phyloP scores from a whole-genome alignment of 768 basidiomycete genomes.

The Amanita subjunquillea region DNA sequence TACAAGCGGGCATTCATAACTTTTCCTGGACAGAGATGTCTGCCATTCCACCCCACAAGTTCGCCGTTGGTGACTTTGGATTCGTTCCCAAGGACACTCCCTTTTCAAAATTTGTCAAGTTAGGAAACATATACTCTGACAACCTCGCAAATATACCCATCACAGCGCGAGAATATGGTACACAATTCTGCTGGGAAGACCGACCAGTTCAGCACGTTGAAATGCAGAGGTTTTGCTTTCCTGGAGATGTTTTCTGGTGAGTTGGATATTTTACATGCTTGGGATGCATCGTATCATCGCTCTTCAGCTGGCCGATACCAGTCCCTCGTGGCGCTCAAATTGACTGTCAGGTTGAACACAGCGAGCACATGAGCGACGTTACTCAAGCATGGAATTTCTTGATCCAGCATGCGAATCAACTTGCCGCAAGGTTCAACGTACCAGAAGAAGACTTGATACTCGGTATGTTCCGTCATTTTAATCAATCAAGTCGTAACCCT shows the following conservation, averaged over 20 bases:
- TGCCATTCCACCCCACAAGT: conserved; percentile 27
- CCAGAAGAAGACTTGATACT: conserved; percentile 31
- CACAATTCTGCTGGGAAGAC: conserved; percentile 28
- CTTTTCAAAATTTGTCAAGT: conserved; percentile 26
- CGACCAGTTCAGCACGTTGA: conserved; percentile 16
- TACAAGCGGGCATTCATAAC: conserved; percentile 23
- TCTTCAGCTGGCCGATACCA: conserved; percentile 31
- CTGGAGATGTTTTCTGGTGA: conserved; percentile 22
- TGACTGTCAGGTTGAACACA: conserved; percentile 27
- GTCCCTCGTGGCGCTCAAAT: conserved; percentile 26
- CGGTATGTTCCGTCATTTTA: conserved; percentile 16
- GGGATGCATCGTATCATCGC: neutral
- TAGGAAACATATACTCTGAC: conserved; percentile 28
- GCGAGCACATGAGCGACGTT: conserved; percentile 12
- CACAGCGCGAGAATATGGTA: conserved; percentile 15
- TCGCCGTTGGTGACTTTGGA: conserved; percentile 33
- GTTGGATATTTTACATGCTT: neutral
- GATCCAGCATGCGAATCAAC: conserved; percentile 18
- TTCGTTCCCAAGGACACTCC: conserved; percentile 25
- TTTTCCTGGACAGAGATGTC: conserved; percentile 29
- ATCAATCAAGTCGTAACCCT: neutral
- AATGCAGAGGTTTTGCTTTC: conserved; percentile 24
- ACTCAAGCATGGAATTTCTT: conserved; percentile 30
- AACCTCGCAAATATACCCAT: conserved; percentile 14
- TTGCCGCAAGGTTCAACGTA: conserved; percentile 22